Percentiles rank a stretch among this genome's conserved stretches.
phyloP scores from a whole-genome alignment of 1,284 basidiomycete species.

The Ustilago trichophora region DNA sequence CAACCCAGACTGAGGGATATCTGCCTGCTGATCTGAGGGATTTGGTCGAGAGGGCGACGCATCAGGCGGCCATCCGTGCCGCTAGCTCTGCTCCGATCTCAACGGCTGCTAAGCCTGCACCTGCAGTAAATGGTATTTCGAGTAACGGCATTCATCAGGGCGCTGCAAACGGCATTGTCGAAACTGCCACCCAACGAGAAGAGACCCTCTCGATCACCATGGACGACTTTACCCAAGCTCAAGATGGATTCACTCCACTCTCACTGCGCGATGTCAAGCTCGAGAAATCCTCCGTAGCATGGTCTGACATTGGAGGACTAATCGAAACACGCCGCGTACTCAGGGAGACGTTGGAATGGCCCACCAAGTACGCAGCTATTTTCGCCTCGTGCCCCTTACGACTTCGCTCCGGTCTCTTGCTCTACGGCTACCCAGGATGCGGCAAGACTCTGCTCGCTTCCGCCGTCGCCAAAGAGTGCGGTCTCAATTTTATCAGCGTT shows the following conservation, averaged over 20 bases:
- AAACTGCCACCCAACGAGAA: not conserved
- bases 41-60: constrained; percentile 84
- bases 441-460: constrained; percentile 97
- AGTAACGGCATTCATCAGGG: constrained; percentile 1
- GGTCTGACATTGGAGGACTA: constrained; percentile 94
- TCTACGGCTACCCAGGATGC: constrained; percentile 97
- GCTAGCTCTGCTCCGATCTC: not conserved
- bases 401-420: constrained; percentile 72
- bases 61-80: constrained; percentile 80
- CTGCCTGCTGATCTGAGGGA: constrained; percentile 86
- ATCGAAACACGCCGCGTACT: constrained; percentile 80
- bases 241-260: constrained; percentile 86
- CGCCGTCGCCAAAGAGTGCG: constrained; percentile 96
- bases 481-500: constrained; percentile 96
- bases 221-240: constrained; percentile 76
- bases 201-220: constrained; percentile 44
- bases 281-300: constrained; percentile 85
- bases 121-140: constrained; percentile 11
- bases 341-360: constrained; percentile 97
- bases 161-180: constrained; percentile 1
- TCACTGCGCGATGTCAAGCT: constrained; percentile 88
- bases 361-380: constrained; percentile 95
- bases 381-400: constrained; percentile 92
- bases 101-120: not conserved
- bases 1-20: constrained; percentile 91